phyloP scores from a whole-genome alignment of 208 protist species.

The Leishmania major region DNA sequence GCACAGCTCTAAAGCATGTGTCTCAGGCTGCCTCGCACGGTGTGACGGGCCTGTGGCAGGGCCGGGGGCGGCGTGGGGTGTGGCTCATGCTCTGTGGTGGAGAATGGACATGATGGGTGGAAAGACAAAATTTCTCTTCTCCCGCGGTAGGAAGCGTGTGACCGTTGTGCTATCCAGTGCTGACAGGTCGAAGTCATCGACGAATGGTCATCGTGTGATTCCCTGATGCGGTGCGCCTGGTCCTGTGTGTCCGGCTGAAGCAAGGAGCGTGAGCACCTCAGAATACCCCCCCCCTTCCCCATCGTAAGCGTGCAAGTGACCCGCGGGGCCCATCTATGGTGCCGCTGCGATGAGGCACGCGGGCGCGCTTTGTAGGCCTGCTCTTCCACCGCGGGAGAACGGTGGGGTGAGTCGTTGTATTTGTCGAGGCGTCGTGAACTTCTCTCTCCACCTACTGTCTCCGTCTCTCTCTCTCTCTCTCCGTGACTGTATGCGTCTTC shows the following conservation, averaged over 20 bases:
- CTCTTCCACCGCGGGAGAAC: no score
- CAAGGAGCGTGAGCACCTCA: neutral
- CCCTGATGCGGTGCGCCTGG: neutral
- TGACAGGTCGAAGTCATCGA: neutral
- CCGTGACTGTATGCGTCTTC: neutral
- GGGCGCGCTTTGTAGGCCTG: neutral
- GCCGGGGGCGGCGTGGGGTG: neutral
- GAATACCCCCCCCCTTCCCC: no score
- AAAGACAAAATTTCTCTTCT: neutral
- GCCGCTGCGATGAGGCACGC: neutral
- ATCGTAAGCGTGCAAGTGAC: neutral
- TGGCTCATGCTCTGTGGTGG: neutral
- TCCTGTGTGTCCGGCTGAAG: neutral
- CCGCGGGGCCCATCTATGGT: neutral
- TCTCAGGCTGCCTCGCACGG: no score
- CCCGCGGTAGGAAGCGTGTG: neutral
- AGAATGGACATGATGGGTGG: neutral
- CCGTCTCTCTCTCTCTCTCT: neutral
- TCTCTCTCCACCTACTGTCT: neutral
- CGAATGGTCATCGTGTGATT: neutral
- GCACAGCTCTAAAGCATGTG: no score
- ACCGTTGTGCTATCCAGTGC: neutral
- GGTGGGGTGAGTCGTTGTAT: neutral
- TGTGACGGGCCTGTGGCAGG: no score
- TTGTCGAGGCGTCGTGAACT: neutral